Percentiles rank a stretch among this genome's conserved stretches.
These are phyloP conservation scores for Pseudohyphozyma bogoriensis DNA, from an alignment of 768 basidiomycete species.

Conservation along the genomic window DNA sequence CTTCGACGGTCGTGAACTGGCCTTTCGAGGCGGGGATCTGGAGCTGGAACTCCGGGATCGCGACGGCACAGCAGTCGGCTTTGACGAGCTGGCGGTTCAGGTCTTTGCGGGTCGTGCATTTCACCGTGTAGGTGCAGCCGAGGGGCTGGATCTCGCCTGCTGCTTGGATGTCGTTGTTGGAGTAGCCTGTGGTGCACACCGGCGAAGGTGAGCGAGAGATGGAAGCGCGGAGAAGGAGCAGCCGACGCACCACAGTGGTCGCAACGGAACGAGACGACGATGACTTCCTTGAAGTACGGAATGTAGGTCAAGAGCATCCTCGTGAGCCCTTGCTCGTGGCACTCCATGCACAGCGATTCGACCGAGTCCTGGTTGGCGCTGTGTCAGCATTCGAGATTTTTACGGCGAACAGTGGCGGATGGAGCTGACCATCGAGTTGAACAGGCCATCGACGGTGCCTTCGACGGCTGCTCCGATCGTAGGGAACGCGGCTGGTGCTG, in stretches of 20 bases:
- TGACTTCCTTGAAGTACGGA: conserved; percentile 87
- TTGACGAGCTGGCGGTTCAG: conserved; percentile 89
- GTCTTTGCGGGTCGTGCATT: conserved; percentile 62
- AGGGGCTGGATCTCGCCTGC: conserved; percentile 80
- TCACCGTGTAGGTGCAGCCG: conserved; percentile 69
- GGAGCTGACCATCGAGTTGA: too few species aligned
- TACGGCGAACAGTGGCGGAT: too few species aligned
- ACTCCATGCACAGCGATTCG: conserved; percentile 88
- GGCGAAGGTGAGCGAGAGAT: not conserved
- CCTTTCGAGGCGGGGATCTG: conserved; percentile 79
- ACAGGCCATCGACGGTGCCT: too few species aligned
- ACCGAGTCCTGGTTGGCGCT: too few species aligned
- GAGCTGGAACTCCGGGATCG: conserved; percentile 77
- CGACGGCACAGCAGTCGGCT: conserved; percentile 66
- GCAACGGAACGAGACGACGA: conserved; percentile 93
- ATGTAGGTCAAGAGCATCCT: conserved; percentile 83
- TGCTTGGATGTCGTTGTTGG: conserved; percentile 89
- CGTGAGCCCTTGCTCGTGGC: conserved; percentile 82
- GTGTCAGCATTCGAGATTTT: too few species aligned
- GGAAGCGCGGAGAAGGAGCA: not conserved
- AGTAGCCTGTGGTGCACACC: conserved; percentile 17
- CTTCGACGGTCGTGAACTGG: conserved; percentile 94
- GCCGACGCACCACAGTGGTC: conserved; percentile 65
- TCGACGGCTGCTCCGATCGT: too few species aligned
- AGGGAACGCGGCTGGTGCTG: too few species aligned